Percentiles rank a stretch among this genome's conserved stretches.
phyloP scores from a whole-genome alignment of 345 rosid genomes.

The Diplotaxis tenuifolia region DNA sequence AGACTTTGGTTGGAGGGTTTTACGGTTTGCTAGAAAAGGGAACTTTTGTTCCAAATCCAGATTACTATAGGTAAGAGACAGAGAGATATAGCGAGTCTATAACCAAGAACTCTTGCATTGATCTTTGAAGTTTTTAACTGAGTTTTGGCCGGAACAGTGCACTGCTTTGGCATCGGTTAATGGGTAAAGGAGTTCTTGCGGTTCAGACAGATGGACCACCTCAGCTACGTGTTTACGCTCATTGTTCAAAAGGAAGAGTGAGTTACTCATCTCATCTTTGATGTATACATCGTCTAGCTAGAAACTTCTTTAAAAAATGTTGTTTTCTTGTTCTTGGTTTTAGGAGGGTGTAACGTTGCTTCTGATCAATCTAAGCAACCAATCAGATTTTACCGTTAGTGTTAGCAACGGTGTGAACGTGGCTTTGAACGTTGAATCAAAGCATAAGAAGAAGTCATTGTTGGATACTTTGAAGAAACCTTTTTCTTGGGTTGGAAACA shows the following conservation, averaged over 20 bases:
- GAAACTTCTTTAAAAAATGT: neutral
- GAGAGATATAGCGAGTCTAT: neutral
- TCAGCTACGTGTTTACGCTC: constrained; percentile 73
- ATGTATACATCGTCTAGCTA: neutral
- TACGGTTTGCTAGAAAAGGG: constrained; percentile 76
- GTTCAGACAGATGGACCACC: constrained; percentile 56
- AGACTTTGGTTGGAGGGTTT: constrained; percentile 87
- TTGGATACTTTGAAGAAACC: constrained; percentile 50
- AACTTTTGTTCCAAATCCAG: constrained; percentile 76
- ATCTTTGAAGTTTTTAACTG: neutral
- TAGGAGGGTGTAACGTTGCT: constrained; percentile 85
- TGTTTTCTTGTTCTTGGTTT: neutral
- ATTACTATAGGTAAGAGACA: constrained; percentile 80
- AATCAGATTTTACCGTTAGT: constrained; percentile 46
- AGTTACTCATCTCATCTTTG: constrained; percentile 32
- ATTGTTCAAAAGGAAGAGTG: constrained; percentile 95
- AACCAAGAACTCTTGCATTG: neutral
- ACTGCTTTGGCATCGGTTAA: constrained; percentile 90
- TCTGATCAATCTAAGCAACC: constrained; percentile 77
- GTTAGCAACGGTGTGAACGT: constrained; percentile 45
- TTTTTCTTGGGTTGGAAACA: constrained; percentile 60
- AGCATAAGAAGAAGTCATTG: constrained; percentile 37
- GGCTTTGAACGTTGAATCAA: constrained; percentile 27
- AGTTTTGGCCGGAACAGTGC: constrained; percentile 50
- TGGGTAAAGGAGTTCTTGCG: constrained; percentile 83